phyloP scores from a whole-genome alignment of 768 basidiomycete genomes.

The Glaciozyma martinii region DNA sequence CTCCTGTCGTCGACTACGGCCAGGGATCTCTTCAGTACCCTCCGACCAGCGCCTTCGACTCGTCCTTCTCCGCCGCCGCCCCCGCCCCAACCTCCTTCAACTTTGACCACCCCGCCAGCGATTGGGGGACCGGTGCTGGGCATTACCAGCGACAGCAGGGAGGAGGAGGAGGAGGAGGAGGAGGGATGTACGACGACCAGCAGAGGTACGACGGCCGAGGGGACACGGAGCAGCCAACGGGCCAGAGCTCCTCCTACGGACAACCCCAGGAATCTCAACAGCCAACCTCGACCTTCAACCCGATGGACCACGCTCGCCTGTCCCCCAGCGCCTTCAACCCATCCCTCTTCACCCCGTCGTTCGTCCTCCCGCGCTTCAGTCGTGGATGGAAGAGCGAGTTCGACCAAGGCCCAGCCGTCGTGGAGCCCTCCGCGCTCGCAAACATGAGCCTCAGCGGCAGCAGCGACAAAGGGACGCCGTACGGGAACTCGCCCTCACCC shows the following conservation, averaged over 20 bases:
- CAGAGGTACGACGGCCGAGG: background rate
- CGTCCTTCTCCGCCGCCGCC: background rate
- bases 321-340: background rate
- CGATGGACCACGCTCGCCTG: background rate
- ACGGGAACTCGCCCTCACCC: background rate
- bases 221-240: background rate
- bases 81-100: background rate
- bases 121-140: no score
- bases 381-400: background rate
- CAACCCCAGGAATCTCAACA: background rate
- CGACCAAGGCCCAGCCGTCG: background rate
- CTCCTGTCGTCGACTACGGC: background rate
- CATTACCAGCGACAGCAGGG: no score
- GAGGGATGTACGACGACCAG: no score
- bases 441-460: background rate
- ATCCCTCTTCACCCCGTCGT: background rate
- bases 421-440: background rate
- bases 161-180: no score
- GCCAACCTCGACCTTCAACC: background rate
- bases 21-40: background rate
- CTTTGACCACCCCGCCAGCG: background rate
- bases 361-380: background rate
- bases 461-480: background rate
- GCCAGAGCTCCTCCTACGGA: no score
- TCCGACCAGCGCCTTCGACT: background rate